A percentile compares a stretch with the other conserved stretches of the same genome.
Conservation (phyloP, 202 grass and related monocot species). For the Panicum virgatum region DNA sequence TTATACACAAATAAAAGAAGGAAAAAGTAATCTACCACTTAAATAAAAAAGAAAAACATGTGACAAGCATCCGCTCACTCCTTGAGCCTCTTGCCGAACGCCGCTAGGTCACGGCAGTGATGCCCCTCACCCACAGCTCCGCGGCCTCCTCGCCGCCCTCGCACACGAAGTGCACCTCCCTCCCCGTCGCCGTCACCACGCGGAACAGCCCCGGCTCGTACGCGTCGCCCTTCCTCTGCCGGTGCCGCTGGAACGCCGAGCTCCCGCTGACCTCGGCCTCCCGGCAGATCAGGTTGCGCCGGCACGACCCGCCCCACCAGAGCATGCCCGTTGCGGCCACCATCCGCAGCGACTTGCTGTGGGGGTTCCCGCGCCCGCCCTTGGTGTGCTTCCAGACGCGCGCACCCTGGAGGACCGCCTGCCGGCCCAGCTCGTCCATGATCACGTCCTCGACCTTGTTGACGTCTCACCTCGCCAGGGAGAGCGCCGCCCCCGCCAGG, state of each 20-base stretch:
- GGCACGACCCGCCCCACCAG: conserved; percentile 67
- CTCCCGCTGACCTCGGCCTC: conserved; percentile 73
- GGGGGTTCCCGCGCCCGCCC: conserved; percentile 68
- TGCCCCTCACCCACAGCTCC: conserved; percentile 87
- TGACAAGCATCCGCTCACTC: conserved; percentile 37
- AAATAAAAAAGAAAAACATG: too few relatives aligned
- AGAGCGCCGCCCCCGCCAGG: conserved; percentile 48
- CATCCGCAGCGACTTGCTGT: conserved; percentile 78
- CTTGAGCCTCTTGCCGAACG: conserved; percentile 42
- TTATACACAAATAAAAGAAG: too few relatives aligned
- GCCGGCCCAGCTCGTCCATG: conserved; percentile 77
- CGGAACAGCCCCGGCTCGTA: conserved; percentile 77
- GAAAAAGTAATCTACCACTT: too few relatives aligned
- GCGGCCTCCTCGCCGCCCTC: conserved; percentile 68
- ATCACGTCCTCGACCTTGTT: conserved; percentile 70
- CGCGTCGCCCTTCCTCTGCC: conserved; percentile 53
- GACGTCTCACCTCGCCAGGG: conserved; percentile 22
- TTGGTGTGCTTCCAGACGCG: conserved; percentile 83
- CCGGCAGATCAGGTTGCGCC: conserved; percentile 74
- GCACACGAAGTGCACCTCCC: conserved; percentile 93
- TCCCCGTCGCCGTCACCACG: conserved; percentile 71
- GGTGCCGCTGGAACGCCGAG: conserved; percentile 65
- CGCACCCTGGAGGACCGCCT: conserved; percentile 58
- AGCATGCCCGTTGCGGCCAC: conserved; percentile 54
- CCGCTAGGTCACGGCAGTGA: conserved; percentile 59